Conservation (phyloP, 2,329 filamentous ascomycete species). For the Pestalotiopsis sp. region DNA sequence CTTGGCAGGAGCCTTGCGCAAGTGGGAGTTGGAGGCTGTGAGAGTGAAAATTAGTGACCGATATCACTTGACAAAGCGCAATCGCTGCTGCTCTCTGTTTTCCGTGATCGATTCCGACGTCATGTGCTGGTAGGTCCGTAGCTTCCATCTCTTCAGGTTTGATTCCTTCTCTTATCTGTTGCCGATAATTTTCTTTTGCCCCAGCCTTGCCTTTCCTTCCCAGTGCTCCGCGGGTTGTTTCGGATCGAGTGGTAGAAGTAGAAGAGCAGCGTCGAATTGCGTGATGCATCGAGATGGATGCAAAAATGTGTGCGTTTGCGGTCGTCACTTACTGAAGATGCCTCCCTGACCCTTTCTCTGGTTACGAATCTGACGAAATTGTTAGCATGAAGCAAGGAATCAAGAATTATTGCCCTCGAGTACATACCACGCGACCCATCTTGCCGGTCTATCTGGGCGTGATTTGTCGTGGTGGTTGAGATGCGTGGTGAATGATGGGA, state of each 20-base stretch:
- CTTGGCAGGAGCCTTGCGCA: conserved; percentile 94
- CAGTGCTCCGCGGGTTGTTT: not conserved
- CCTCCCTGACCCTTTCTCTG: conserved; percentile 47
- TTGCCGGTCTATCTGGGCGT: conserved; percentile 34
- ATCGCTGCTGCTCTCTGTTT: not conserved
- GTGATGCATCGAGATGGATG: not conserved
- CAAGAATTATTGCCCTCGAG: not conserved
- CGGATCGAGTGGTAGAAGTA: conserved; percentile 6
- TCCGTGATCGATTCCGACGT: not conserved
- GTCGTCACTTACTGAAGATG: conserved; percentile 35
- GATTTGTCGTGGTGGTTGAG: conserved; percentile 33
- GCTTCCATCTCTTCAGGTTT: not conserved
- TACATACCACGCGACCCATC: conserved; percentile 40
- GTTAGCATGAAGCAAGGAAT: conserved; percentile 13
- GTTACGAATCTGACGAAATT: conserved; percentile 57
- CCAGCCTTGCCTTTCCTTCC: not conserved
- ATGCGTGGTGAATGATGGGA: conserved; percentile 22
- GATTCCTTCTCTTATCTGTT: not conserved
- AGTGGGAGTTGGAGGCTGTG: conserved; percentile 78
- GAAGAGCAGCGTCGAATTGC: not conserved
- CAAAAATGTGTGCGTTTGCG: not conserved
- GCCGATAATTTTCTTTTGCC: not conserved
- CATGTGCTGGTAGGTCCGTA: conserved; percentile 25
- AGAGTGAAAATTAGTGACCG: conserved; percentile 17
- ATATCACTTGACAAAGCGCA: conserved; percentile 18